Conservation (phyloP, 805 yeast genomes). For the Pichia manshurica region DNA sequence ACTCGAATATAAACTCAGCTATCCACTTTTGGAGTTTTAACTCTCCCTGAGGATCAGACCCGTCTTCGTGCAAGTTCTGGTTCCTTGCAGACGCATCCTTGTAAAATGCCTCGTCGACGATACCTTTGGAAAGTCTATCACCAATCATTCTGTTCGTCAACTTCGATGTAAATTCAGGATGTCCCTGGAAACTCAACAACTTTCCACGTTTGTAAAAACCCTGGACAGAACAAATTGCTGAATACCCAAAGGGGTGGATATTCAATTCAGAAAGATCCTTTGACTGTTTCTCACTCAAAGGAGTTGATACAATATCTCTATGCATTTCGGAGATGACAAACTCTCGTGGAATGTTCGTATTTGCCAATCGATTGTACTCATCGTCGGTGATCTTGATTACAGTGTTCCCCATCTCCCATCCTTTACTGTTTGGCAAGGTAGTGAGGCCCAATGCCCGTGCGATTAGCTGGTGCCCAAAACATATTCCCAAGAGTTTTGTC, state of each 20-base stretch:
- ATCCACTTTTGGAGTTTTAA: conserved; percentile 8
- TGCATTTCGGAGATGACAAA: conserved; percentile 48
- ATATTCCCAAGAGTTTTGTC: conserved; percentile 61
- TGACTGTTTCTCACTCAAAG: conserved; percentile 16
- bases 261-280: conserved; percentile 29
- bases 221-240: conserved; percentile 54
- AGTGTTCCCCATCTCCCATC: conserved; percentile 70
- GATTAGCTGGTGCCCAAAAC: conserved; percentile 85
- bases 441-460: conserved; percentile 58
- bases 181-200: conserved; percentile 77
- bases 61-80: conserved; percentile 3
- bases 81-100: conserved; percentile 8
- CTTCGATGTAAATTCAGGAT: conserved; percentile 66
- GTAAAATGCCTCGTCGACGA: conserved; percentile 8
- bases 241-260: conserved; percentile 44
- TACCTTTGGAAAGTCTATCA: conserved; percentile 7
- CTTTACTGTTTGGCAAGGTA: conserved; percentile 52
- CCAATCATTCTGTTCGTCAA: conserved; percentile 18
- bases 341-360: conserved; percentile 15
- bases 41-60: conserved; percentile 4
- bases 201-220: conserved; percentile 52
- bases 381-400: conserved; percentile 33
- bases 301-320: conserved; percentile 44
- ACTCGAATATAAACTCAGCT: background rate
- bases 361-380: conserved; percentile 13